Conservation (phyloP, 1,284 basidiomycete species). For the Agroathelia rolfsii region DNA sequence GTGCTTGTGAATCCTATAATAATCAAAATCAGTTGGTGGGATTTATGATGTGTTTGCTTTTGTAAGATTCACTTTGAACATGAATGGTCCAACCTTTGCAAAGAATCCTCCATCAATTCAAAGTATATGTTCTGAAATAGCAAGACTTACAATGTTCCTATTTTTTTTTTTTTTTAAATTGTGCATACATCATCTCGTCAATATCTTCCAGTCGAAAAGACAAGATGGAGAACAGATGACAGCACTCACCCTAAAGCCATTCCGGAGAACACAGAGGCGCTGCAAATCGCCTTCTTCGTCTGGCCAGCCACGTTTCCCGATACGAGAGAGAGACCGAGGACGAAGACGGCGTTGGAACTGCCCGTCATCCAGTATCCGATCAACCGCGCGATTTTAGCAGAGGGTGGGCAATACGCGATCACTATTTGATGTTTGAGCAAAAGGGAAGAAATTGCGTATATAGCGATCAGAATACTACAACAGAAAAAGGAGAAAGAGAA, state of each 20-base stretch:
- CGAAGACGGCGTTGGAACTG: slow-evolving; percentile 33
- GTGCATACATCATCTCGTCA: too few relatives aligned
- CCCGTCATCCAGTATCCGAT: slow-evolving; percentile 26
- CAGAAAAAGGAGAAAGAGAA: background rate
- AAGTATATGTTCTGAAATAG: too few relatives aligned
- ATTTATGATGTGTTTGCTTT: slow-evolving; percentile 25
- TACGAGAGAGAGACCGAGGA: slow-evolving; percentile 32
- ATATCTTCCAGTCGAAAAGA: too few relatives aligned
- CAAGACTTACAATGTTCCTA: too few relatives aligned
- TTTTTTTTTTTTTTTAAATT: too few relatives aligned
- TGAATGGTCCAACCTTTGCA: slow-evolving; percentile 26
- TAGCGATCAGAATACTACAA: slow-evolving; percentile 1
- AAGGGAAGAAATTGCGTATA: too few relatives aligned
- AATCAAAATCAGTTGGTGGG: too few relatives aligned
- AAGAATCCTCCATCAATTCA: slow-evolving; percentile 24
- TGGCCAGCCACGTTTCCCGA: slow-evolving; percentile 35
- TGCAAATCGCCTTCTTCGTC: slow-evolving; percentile 29
- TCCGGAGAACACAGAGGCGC: slow-evolving; percentile 18
- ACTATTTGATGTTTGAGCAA: too few relatives aligned
- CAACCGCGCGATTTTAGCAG: slow-evolving; percentile 13
- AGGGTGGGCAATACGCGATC: too few relatives aligned
- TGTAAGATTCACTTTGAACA: slow-evolving; percentile 21
- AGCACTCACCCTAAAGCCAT: slow-evolving; percentile 23
- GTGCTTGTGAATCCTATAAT: slow-evolving; percentile 26
- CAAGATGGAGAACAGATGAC: too few relatives aligned